Conservation (phyloP, 2,329 filamentous ascomycete species). For the Paecilomyces niveus region DNA sequence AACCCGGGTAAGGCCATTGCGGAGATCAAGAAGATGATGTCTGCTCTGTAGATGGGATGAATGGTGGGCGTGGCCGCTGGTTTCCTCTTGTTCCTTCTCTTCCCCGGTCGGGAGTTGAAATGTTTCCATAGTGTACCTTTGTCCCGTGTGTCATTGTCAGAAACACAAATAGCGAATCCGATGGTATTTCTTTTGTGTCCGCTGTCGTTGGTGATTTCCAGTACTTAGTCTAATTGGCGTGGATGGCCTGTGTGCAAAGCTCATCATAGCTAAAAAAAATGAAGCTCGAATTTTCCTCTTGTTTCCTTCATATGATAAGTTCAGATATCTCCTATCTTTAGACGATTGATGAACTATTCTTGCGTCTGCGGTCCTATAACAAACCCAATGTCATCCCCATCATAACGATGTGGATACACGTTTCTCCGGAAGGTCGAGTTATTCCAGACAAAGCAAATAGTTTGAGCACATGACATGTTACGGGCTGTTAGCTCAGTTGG, state of each 20-base stretch:
- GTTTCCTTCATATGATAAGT: too few species aligned
- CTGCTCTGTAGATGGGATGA: slow-evolving; percentile 31
- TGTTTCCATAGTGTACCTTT: background rate
- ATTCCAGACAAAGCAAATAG: background rate
- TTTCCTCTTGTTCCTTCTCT: slow-evolving; percentile 7
- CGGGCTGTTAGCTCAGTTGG: slow-evolving; percentile 18
- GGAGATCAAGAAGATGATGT: slow-evolving; percentile 97
- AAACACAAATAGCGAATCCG: background rate
- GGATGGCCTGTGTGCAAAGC: background rate
- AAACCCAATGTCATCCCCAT: too few species aligned
- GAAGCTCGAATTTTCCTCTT: background rate
- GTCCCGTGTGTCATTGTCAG: background rate
- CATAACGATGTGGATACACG: background rate
- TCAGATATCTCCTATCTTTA: too few species aligned
- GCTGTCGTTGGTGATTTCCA: background rate
- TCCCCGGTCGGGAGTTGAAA: background rate
- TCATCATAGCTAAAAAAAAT: background rate
- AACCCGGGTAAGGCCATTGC: slow-evolving; percentile 94
- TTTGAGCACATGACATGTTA: background rate
- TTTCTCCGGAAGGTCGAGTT: background rate
- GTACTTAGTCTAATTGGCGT: background rate
- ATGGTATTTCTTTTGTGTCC: background rate
- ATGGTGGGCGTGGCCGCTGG: slow-evolving; percentile 3
- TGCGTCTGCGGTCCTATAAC: too few species aligned
- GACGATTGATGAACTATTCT: too few species aligned